A percentile compares a stretch with the other conserved stretches of the same genome.
phyloP scores from a whole-genome alignment of 345 rosid species.

The Salix viminalis region DNA sequence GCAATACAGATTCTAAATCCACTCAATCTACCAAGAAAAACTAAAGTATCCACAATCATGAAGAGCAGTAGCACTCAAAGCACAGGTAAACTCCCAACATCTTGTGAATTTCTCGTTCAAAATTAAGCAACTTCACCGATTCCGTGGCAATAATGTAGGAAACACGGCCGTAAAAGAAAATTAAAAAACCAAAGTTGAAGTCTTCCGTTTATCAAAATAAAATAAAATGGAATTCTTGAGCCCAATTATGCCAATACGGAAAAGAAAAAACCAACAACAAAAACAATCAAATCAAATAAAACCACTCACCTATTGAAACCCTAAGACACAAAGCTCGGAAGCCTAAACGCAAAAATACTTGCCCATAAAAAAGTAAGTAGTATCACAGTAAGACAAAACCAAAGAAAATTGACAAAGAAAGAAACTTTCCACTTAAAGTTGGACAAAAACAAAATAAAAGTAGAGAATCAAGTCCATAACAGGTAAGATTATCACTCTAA shows the following conservation, averaged over 20 bases:
- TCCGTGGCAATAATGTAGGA: background rate
- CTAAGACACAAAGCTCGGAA: background rate
- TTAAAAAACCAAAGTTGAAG: background rate
- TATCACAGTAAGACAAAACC: background rate
- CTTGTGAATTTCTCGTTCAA: background rate
- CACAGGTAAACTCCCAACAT: background rate
- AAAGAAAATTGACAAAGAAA: background rate
- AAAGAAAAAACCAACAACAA: background rate
- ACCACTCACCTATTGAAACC: background rate
- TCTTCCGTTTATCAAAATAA: background rate
- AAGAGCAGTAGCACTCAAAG: background rate
- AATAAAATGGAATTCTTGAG: background rate
- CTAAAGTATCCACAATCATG: background rate
- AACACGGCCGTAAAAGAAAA: background rate
- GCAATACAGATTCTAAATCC: background rate
- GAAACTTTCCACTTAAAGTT: background rate
- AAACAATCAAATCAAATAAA: background rate
- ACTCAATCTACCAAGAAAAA: background rate
- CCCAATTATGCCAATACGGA: background rate
- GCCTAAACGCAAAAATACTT: background rate
- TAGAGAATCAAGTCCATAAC: background rate
- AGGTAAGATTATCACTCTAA: background rate
- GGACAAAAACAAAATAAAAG: background rate
- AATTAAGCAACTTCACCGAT: background rate
- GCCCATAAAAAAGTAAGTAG: background rate